Evolutionary conservation across 768 basidiomycete genomes (phyloP), one percentile per base, ranked within the genome.

Genomic region (Pisolithus sp.): DNA sequence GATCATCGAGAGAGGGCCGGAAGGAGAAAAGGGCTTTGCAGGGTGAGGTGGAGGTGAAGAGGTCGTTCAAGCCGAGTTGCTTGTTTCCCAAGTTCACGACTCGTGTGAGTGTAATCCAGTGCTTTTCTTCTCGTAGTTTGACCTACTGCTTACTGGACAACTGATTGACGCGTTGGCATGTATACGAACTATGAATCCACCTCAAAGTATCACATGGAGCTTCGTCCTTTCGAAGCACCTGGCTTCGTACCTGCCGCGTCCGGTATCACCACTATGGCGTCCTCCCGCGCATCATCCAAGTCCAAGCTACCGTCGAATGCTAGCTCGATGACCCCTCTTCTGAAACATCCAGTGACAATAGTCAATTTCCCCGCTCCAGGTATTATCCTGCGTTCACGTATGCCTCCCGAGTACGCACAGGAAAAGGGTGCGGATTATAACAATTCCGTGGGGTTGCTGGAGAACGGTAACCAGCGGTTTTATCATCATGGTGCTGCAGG

Each of bases 391-490:
- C 67, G 67, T 34, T 78, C 79, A 21, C 75, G 74, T 55, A 74
- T 76, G 5, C 82, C 81, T 3, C 79, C 79, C 9, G 77, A 76
- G 20, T 82, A 81, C 51, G 68, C 70, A 45, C 67, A 69, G 40
- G 65, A 71, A 13, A 62, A 70, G 44, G 70, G 65, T 37, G 70
- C 67, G 20, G 73, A 83, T 59, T 80, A 78, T 60, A 79, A 77
- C 56, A 74, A 71, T 36, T 71, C 75, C 10, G 66, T 78, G 30
- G 80, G 77, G 13, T 71, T 77, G 36, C 61, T 80, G 57, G 78
- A 80, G 59, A 81, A 78, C 57, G 76, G 78, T 13, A 80, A 82
- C 59, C 78, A 81, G 57, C 67, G 76, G 57, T 81, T 77, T 59
- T 65, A 58, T 45, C 59, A 59, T 50, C 54, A 66, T 24, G 56